Conservation (phyloP, 2,329 filamentous ascomycete genomes). For the Zasmidium cellare region DNA sequence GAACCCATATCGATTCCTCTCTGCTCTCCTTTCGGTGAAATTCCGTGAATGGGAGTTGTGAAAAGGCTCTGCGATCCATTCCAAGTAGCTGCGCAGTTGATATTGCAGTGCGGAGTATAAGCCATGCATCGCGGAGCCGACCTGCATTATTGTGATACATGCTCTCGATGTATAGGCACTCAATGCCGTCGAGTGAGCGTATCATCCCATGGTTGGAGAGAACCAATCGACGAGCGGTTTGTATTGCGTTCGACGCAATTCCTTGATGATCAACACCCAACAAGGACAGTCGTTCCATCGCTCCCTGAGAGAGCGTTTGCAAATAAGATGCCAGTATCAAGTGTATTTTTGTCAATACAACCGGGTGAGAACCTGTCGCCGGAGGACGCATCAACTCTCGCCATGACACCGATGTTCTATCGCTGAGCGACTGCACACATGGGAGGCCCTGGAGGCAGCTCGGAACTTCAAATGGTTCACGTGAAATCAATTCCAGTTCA, state of each 20-base stretch:
- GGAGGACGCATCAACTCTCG: not conserved
- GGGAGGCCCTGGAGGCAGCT: not conserved
- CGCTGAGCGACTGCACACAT: not conserved
- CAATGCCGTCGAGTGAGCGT: not conserved
- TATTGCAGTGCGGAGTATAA: not conserved
- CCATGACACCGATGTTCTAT: not conserved
- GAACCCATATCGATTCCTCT: not conserved
- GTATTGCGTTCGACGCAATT: not conserved
- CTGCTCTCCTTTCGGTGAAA: not conserved
- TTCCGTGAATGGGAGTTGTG: not conserved
- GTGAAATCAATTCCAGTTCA: not conserved
- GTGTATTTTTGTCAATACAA: not conserved
- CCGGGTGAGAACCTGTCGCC: not conserved
- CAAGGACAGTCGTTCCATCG: not conserved
- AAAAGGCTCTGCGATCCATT: not conserved
- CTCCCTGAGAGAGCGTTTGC: not conserved
- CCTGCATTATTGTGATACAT: conserved; percentile 5
- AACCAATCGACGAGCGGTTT: not conserved
- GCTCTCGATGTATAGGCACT: conserved; percentile 3
- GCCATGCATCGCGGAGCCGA: conserved; percentile 1
- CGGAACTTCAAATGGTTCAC: not conserved
- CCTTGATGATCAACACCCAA: not conserved
- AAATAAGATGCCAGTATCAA: not conserved
- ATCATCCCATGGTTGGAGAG: not conserved
- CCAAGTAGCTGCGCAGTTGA: conserved; percentile 1